phyloP scores from a whole-genome alignment of 1,284 basidiomycete species.

The Papiliotrema fonsecae region DNA sequence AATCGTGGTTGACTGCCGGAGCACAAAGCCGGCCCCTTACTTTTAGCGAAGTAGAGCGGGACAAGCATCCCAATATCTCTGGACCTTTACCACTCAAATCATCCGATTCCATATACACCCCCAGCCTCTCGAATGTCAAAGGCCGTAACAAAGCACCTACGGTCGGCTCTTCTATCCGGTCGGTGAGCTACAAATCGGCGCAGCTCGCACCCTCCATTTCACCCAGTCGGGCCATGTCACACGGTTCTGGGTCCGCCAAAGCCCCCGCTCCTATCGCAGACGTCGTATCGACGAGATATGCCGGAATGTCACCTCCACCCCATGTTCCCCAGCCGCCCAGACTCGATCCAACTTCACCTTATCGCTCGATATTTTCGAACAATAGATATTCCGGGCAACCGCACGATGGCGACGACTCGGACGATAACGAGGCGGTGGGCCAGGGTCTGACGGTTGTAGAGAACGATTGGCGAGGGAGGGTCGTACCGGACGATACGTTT shows the following conservation, averaged over 20 bases:
- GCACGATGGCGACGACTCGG: constrained; percentile 30
- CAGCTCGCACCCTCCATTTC: neutral
- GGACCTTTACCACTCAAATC: constrained; percentile 19
- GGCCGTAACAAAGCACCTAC: too few relatives aligned
- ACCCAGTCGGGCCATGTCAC: neutral
- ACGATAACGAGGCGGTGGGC: constrained; percentile 25
- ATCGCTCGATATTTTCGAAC: constrained; percentile 27
- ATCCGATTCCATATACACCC: too few relatives aligned
- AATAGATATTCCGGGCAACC: constrained; percentile 21
- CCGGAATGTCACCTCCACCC: constrained; percentile 7
- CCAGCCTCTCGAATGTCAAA: too few relatives aligned
- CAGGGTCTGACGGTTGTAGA: constrained; percentile 27
- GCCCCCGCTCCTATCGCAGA: constrained; percentile 22
- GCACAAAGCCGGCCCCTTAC: constrained; percentile 1
- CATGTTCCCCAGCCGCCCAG: constrained; percentile 3
- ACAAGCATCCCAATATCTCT: constrained; percentile 21
- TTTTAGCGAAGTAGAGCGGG: constrained; percentile 3
- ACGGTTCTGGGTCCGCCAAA: neutral
- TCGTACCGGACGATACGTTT: constrained; percentile 10
- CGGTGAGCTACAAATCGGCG: neutral
- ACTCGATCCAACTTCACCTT: constrained; percentile 12
- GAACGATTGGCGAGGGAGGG: constrained; percentile 33
- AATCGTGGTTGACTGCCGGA: constrained; percentile 24
- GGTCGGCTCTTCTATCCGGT: neutral
- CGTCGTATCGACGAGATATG: constrained; percentile 19